phyloP scores from a whole-genome alignment of 2,329 filamentous ascomycete genomes.

The Aspergillus chevalieri region DNA sequence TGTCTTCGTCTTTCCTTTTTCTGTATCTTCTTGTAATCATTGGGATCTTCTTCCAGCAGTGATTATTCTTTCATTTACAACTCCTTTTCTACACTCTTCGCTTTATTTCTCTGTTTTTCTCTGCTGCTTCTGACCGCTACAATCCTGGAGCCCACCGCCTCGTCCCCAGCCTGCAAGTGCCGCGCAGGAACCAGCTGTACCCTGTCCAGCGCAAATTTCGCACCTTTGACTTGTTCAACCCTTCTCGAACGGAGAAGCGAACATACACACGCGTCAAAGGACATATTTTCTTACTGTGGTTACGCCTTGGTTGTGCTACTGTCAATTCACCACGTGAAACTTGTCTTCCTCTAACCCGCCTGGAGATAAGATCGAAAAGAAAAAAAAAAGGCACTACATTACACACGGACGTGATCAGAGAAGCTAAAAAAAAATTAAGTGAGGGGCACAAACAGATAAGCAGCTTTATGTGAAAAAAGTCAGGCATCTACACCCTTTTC shows the following conservation, averaged over 20 bases:
- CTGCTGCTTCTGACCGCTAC: conserved; percentile 13
- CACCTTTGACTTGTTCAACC: neutral
- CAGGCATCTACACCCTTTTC: conserved; percentile 1
- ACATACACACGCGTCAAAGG: neutral
- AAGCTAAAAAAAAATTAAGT: too few relatives aligned
- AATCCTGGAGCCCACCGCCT: neutral
- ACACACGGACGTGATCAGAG: neutral
- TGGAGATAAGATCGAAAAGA: conserved; percentile 16
- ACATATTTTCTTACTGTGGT: neutral
- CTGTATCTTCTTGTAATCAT: neutral
- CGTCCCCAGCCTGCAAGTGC: neutral
- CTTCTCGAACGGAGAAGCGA: neutral
- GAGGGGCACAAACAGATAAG: too few relatives aligned
- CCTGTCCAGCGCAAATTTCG: conserved; percentile 8
- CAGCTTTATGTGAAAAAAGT: too few relatives aligned
- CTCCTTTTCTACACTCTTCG: too few relatives aligned
- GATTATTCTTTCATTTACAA: neutral
- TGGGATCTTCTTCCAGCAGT: neutral
- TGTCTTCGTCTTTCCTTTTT: neutral
- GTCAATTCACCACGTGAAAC: conserved; percentile 4
- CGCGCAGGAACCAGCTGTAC: neutral
- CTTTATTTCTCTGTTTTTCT: neutral
- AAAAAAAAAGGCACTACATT: conserved; percentile 1
- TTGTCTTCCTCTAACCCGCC: conserved; percentile 8
- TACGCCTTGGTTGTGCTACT: neutral